phyloP scores from a whole-genome alignment of 2,329 filamentous ascomycete species.

The Aspergillus puulaauensis region DNA sequence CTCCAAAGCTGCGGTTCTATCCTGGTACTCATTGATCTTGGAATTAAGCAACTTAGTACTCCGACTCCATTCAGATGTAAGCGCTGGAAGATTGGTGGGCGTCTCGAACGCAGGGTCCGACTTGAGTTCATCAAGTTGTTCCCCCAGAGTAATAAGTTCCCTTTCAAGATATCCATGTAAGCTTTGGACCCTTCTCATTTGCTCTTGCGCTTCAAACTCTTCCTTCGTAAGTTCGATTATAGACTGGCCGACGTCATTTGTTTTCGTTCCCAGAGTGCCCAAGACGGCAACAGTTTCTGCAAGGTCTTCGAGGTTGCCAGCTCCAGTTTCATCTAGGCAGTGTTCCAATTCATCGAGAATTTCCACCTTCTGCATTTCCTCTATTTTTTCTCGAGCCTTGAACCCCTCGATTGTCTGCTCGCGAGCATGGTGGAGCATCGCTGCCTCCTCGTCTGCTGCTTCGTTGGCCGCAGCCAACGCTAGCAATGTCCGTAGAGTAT shows the following conservation, averaged over 20 bases:
- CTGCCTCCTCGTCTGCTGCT: slow-evolving; percentile 52
- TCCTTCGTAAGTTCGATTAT: slow-evolving; percentile 59
- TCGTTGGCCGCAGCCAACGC: slow-evolving; percentile 76
- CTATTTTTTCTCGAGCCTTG: slow-evolving; percentile 29
- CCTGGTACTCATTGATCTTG: slow-evolving; percentile 67
- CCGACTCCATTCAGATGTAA: slow-evolving; percentile 73
- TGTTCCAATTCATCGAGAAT: slow-evolving; percentile 57
- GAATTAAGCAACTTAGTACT: slow-evolving; percentile 65
- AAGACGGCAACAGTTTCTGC: slow-evolving; percentile 53
- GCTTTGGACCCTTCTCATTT: slow-evolving; percentile 55
- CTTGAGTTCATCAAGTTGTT: slow-evolving; percentile 31
- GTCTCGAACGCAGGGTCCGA: slow-evolving; percentile 51
- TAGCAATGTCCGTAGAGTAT: slow-evolving; percentile 74
- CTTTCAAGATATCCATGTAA: slow-evolving; percentile 57
- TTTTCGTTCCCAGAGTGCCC: slow-evolving; percentile 50
- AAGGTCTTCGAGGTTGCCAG: slow-evolving; percentile 58
- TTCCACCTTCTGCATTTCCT: slow-evolving; percentile 35
- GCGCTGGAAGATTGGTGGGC: slow-evolving; percentile 59
- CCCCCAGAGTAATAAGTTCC: slow-evolving; percentile 45
- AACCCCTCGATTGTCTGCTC: slow-evolving; percentile 36
- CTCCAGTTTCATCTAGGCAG: slow-evolving; percentile 54
- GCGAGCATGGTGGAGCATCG: slow-evolving; percentile 35
- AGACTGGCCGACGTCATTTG: slow-evolving; percentile 50
- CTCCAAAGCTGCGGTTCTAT: slow-evolving; percentile 49
- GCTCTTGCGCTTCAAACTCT: slow-evolving; percentile 53